Base-by-base conservation (phyloP, 768 basidiomycete genomes). In the Fistulinella prunicolor region DNA sequence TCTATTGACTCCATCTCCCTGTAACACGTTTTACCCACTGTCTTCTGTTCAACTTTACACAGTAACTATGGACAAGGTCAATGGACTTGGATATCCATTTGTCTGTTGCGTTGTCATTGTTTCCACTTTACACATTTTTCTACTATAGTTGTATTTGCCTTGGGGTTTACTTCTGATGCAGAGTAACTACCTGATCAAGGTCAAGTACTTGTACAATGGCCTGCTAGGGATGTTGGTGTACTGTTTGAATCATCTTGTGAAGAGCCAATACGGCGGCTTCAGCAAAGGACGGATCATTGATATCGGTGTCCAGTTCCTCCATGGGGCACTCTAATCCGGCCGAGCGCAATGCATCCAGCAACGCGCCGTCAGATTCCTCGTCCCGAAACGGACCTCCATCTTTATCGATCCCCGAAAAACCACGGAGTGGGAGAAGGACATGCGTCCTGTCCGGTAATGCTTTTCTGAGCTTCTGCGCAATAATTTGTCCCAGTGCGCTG, bases 31-130 rank as follows among this genome's bases (percentile, higher is more conserved):
- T n/a, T 68, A 66, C 63, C 64, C 63, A 58, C 34, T 34, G 64
- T 43, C 52, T 61, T 29, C 44, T 46, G 48, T 62, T 65, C 62
- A 58, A 48, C 54, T 44, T 51, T 49, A 59, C 60, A 64, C 55
- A 66, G 58, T 52, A 55, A 51, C 50, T 53, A 56, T 66, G 70
- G 61, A 69, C 66, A 61, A 52, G 69, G 76, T 76, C 74, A 76
- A 77, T 72, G 78, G 77, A 79, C 78, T 67, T 69, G 74, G 76
- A 75, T 69, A 63, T 68, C 70, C 70, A 73, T 61, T 68, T 70
- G 68, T 71, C 75, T 73, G 73, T 70, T 74, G 64, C 65, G 67
- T 72, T 79, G 77, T 77, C 76, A 69, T 71, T 66, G 66, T 75
- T 66, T 42, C 32, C 40, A 9, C 24, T 23, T 38, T 43, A 40